phyloP scores from a whole-genome alignment of 352 stramenopile species.

The Salisapilia sapeloensis region DNA sequence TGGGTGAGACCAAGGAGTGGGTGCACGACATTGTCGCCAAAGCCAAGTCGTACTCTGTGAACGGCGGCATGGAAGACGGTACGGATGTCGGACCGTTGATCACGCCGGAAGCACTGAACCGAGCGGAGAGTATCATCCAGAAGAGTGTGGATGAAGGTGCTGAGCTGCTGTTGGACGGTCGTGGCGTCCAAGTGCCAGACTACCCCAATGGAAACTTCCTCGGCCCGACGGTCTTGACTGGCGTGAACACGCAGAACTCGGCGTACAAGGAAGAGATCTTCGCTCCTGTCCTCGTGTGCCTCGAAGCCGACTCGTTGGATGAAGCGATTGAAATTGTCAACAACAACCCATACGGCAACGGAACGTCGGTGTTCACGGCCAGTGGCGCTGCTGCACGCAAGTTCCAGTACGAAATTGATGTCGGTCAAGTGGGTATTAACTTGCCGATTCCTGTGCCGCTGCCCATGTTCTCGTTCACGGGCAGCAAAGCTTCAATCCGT shows the following conservation, averaged over 20 bases:
- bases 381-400: slow-evolving; percentile 88
- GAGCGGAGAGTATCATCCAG: slow-evolving; percentile 82
- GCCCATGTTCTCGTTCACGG: slow-evolving; percentile 97
- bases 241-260: slow-evolving; percentile 69
- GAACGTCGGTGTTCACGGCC: slow-evolving; percentile 92
- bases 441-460: slow-evolving; percentile 95
- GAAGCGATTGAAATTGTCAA: slow-evolving; percentile 95
- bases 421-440: slow-evolving; percentile 94
- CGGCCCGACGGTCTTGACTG: slow-evolving; percentile 85
- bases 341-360: slow-evolving; percentile 94
- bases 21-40: slow-evolving; percentile 84
- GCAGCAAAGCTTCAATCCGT: slow-evolving; percentile 85
- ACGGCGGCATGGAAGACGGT: slow-evolving; percentile 56
- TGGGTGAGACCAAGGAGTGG: slow-evolving; percentile 88
- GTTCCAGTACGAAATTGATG: slow-evolving; percentile 94
- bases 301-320: slow-evolving; percentile 87
- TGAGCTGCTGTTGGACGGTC: slow-evolving; percentile 83
- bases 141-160: slow-evolving; percentile 81
- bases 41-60: slow-evolving; percentile 85
- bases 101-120: slow-evolving; percentile 70
- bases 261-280: slow-evolving; percentile 95
- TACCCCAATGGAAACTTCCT: slow-evolving; percentile 94
- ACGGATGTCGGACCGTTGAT: slow-evolving; percentile 84
- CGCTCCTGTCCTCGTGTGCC: slow-evolving; percentile 88
- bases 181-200: slow-evolving; percentile 75